Percentiles rank a stretch among this genome's conserved stretches.
phyloP scores from a whole-genome alignment of 768 basidiomycete species.

The Russula dissimulans region DNA sequence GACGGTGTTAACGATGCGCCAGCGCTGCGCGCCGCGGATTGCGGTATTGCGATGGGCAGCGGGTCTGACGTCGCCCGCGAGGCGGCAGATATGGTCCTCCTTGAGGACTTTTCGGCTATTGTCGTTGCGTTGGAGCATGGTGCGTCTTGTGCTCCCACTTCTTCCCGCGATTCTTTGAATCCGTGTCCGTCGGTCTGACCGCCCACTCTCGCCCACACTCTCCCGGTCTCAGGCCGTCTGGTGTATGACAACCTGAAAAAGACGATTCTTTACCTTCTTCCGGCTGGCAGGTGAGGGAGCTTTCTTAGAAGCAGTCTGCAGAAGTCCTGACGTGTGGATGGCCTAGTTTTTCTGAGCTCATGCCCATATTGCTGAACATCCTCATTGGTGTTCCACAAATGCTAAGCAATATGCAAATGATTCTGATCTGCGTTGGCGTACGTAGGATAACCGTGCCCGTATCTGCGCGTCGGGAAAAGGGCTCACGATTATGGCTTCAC shows the following conservation, averaged over 20 bases:
- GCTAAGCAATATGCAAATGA: slow-evolving; percentile 37
- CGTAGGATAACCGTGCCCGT: background rate
- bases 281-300: slow-evolving; percentile 36
- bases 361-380: slow-evolving; percentile 48
- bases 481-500: background rate
- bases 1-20: slow-evolving; percentile 59
- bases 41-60: slow-evolving; percentile 51
- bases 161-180: no score
- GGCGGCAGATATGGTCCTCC: slow-evolving; percentile 54
- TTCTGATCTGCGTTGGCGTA: slow-evolving; percentile 41
- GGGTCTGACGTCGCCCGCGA: slow-evolving; percentile 45
- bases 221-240: slow-evolving; percentile 31
- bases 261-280: slow-evolving; percentile 42
- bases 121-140: slow-evolving; percentile 57
- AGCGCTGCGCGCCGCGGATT: slow-evolving; percentile 49
- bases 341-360: slow-evolving; percentile 47
- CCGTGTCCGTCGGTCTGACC: no score
- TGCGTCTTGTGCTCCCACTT: background rate
- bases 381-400: slow-evolving; percentile 35
- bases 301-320: no score
- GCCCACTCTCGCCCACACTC: no score
- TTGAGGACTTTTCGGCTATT: slow-evolving; percentile 59
- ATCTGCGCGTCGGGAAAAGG: background rate
- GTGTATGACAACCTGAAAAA: slow-evolving; percentile 59
- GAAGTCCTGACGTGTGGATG: background rate